Evolutionary conservation across 1,284 basidiomycete genomes (phyloP), one percentile per base, ranked within the genome.

Genomic region (Volvariella surrecta): DNA sequence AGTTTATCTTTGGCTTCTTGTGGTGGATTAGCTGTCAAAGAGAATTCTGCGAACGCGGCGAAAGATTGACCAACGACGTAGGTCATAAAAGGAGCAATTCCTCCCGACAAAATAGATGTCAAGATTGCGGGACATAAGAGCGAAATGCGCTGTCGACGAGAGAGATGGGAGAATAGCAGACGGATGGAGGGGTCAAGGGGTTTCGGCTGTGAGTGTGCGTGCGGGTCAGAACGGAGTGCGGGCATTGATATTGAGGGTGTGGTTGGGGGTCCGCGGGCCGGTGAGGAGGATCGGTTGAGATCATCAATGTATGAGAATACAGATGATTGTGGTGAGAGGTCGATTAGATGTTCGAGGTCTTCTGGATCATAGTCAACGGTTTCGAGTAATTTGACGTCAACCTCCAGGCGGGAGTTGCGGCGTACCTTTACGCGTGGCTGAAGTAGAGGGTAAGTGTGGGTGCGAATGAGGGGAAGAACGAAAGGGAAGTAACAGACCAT

Each of bases 11-110:
- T 78, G 50, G 64, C 76, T 39, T 60, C 56, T 43, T 71, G 61
- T 2, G 71, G 60, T 6, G 68, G 71, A 46, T 64, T 65, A 38
- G 64, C 64, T 48, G 57, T 63, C 46, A 68, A 61, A 13, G 73
- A 72, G 53, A 77, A 82, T 0, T 68, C 63, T 38, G 61, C 76
- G 64, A 96, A 93, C 0, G 82, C 73, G 53, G 88, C 75, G 66
- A 98, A 96, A 3, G 83, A 80, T 43, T 86, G 74, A 21, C 95
- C 94, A 50, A 98, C 70, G 50, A 95, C 78, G 43, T 79, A 74
- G 4, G 95, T 94, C 92, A 98, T 97, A 68, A 89, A 89, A 1
- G 95, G 90, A 0, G 89, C 90, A 30, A 97, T 72, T 30, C 82
- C 76, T 35, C 91, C 89, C 0, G 82, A 73, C 32, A 78, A 63